Evolutionary conservation across 2,329 filamentous ascomycete species (phyloP), one percentile per base, ranked within the genome.

Genomic region (Sporothrix mexicana): DNA sequence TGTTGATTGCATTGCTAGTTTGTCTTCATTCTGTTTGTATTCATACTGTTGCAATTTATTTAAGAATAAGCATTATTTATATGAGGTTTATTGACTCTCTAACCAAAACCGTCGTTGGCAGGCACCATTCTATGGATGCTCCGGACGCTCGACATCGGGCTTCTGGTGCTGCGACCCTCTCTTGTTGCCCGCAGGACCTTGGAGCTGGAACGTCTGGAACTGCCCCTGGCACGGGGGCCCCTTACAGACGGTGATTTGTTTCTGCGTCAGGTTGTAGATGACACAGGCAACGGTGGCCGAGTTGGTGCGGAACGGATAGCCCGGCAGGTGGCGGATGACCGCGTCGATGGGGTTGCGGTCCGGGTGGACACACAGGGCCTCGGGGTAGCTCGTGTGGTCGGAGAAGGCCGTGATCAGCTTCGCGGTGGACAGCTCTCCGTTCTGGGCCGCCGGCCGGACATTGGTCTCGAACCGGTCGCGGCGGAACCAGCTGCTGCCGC

Each of bases 231-330:
- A 78, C 6, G 76, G 77, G n/a, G 76, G 75, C 1, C 77, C 77
- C 59, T 76, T 78, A 53, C 76, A 78, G 0, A 78, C 76, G 12
- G 75, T 76, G 2, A 78, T 61, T 6, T 71, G 70, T 23, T 43
- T 47, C 49, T 74, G 30, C 0, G 73, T 62, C 47, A 77, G 69
- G 72, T 78, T 74, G 72, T 78, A 78, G 5, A 78, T 70, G 17
- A 78, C 77, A 62, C 72, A 77, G 2, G 77, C 77, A 3, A 78
- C 77, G 2, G 77, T 78, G 30, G 71, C 73, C 49, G 59, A 69
- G 67, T 61, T 70, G 25, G 62, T 25, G 20, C 59, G 53, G 70
- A 74, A 76, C 3, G 74, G 72, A 36, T 76, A 76, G n/a, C 73
- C 74, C 0, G 73, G 72, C 41, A 75, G 66, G 53, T 73, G 69